Conservation (phyloP, 2,329 filamentous ascomycete genomes). For the Orbilia quercus region DNA sequence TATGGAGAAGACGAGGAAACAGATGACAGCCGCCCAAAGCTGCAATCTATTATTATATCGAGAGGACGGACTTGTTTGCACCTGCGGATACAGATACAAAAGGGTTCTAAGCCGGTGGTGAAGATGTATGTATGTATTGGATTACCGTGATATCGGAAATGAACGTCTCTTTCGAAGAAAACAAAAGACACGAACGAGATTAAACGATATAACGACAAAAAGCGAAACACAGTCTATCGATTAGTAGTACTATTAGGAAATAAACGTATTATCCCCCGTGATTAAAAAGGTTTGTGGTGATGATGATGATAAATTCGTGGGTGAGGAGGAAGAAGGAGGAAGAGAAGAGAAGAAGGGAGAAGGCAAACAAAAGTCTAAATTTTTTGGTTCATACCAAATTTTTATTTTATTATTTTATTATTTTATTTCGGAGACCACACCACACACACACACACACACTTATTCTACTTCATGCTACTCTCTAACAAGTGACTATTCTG, state of each 20-base stretch:
- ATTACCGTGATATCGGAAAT: slow-evolving; percentile 55
- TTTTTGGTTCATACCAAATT: too few species aligned
- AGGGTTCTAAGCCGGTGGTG: too few species aligned
- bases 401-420: too few species aligned
- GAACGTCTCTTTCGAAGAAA: slow-evolving; percentile 56
- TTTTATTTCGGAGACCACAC: not conserved
- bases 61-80: not conserved
- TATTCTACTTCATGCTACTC: not conserved
- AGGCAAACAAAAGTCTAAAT: slow-evolving; percentile 28
- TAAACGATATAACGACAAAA: slow-evolving; percentile 56
- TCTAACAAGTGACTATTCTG: not conserved
- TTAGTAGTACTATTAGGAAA: slow-evolving; percentile 40
- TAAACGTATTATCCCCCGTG: slow-evolving; percentile 48
- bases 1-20: slow-evolving; percentile 1
- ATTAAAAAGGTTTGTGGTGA: slow-evolving; percentile 42
- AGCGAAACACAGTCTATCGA: slow-evolving; percentile 52
- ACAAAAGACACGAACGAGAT: slow-evolving; percentile 57
- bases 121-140: slow-evolving; percentile 12
- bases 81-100: slow-evolving; percentile 15
- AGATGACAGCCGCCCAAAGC: not conserved
- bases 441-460: not conserved
- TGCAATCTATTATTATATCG: not conserved
- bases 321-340: slow-evolving; percentile 44
- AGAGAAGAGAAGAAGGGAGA: slow-evolving; percentile 18
- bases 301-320: slow-evolving; percentile 38